These are phyloP conservation scores for Arthrinium phaeospermum DNA, from an alignment of 2,329 filamentous ascomycete genomes.

Conservation along the genomic window DNA sequence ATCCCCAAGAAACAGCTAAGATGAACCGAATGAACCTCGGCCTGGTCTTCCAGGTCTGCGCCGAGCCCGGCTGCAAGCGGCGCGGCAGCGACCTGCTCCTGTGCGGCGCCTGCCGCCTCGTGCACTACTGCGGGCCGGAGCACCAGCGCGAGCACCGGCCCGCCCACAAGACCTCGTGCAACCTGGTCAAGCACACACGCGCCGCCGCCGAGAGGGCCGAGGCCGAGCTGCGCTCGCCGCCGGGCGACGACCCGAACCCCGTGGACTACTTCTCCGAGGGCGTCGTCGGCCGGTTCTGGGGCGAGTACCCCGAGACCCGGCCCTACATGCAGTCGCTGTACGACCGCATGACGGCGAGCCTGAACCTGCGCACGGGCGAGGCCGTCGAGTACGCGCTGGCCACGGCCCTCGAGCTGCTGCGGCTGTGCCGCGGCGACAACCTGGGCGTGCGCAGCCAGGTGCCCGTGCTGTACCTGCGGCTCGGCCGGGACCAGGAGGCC, in stretches of 20 bases:
- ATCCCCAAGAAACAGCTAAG: background rate
- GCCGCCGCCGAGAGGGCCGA: slow-evolving; percentile 22
- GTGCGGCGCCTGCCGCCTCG: slow-evolving; percentile 27
- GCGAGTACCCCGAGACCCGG: slow-evolving; percentile 9
- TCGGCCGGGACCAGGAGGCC: slow-evolving; percentile 34
- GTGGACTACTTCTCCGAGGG: slow-evolving; percentile 23
- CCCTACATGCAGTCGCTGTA: slow-evolving; percentile 27
- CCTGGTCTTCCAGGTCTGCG: slow-evolving; percentile 26
- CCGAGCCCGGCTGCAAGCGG: slow-evolving; percentile 20
- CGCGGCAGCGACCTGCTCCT: slow-evolving; percentile 25
- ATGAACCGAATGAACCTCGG: slow-evolving; percentile 28
- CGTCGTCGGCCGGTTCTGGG: slow-evolving; percentile 21
- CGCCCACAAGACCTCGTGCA: slow-evolving; percentile 28
- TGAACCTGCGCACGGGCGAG: slow-evolving; percentile 28
- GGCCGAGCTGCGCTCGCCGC: slow-evolving; percentile 22
- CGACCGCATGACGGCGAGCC: slow-evolving; percentile 23
- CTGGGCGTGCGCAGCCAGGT: slow-evolving; percentile 27
- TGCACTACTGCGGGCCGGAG: slow-evolving; percentile 29
- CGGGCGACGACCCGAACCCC: slow-evolving; percentile 12
- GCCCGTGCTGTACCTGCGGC: slow-evolving; percentile 28
- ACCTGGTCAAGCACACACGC: slow-evolving; percentile 24
- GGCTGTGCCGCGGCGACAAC: slow-evolving; percentile 29
- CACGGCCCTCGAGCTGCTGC: slow-evolving; percentile 27
- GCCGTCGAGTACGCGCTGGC: slow-evolving; percentile 28
- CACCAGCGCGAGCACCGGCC: slow-evolving; percentile 29